A percentile compares a stretch with the other conserved stretches of the same genome.
Evolutionary conservation across 2,329 filamentous ascomycete species (phyloP).

Genomic region (Penicillium hesseltinei): DNA sequence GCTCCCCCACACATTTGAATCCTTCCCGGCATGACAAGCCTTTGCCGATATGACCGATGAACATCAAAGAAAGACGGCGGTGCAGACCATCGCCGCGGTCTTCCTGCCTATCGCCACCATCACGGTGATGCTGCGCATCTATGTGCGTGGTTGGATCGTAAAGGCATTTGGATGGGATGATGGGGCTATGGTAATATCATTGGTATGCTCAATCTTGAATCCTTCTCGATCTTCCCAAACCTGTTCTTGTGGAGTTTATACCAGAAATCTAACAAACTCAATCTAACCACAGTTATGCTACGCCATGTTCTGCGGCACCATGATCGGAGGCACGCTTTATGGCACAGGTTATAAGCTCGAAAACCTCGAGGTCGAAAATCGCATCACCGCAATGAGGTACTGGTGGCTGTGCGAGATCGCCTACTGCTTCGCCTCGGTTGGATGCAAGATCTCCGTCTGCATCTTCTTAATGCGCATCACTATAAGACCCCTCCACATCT

Average conservation of each 20-base stretch:
- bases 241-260: background rate
- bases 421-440: constrained; percentile 49
- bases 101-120: constrained; percentile 30
- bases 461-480: constrained; percentile 55
- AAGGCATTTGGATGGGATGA: constrained; percentile 38
- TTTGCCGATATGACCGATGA: constrained; percentile 16
- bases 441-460: constrained; percentile 52
- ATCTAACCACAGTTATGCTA: constrained; percentile 21
- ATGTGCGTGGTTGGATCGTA: constrained; percentile 32
- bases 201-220: constrained; percentile 18
- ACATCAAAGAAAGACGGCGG: constrained; percentile 24
- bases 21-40: background rate
- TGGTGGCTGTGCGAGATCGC: constrained; percentile 56
- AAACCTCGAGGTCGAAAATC: constrained; percentile 16
- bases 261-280: background rate
- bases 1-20: constrained; percentile 1
- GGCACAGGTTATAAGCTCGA: constrained; percentile 29
- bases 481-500: constrained; percentile 46
- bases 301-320: constrained; percentile 31
- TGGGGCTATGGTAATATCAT: constrained; percentile 30
- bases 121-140: constrained; percentile 31
- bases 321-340: constrained; percentile 31
- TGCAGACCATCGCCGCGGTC: constrained; percentile 26
- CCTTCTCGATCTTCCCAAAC: background rate
- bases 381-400: constrained; percentile 30